Conservation (phyloP, 2,329 filamentous ascomycete species). For the Eutypa lata region DNA sequence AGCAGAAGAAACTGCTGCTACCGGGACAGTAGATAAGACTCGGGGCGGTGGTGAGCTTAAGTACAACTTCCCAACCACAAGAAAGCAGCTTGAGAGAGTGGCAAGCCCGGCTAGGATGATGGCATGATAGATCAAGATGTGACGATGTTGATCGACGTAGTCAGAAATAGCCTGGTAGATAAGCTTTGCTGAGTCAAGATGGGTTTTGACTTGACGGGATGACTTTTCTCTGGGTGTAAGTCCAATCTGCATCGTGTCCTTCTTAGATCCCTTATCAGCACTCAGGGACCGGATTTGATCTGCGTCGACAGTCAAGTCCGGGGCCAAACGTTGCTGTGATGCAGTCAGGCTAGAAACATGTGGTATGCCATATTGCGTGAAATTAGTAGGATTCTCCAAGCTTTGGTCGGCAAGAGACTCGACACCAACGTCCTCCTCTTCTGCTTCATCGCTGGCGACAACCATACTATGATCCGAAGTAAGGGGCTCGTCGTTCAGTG, state of each 20-base stretch:
- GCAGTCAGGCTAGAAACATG: conserved; percentile 10
- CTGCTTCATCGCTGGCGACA: conserved; percentile 10
- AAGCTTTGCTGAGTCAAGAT: neutral
- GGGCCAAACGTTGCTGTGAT: conserved; percentile 5
- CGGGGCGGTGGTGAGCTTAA: conserved; percentile 12
- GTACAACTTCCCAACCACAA: conserved; percentile 15
- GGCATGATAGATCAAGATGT: conserved; percentile 4
- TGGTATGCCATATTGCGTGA: conserved; percentile 22
- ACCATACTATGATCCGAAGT: conserved; percentile 13
- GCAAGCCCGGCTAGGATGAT: conserved; percentile 16
- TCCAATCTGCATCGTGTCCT: neutral
- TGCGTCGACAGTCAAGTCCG: conserved; percentile 1
- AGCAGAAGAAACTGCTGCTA: conserved; percentile 25
- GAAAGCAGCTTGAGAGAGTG: neutral
- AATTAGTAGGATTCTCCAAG: conserved; percentile 28
- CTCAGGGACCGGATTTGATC: neutral
- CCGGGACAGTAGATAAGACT: conserved; percentile 28
- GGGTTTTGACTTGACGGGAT: neutral
- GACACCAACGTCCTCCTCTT: conserved; percentile 20
- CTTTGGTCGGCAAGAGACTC: conserved; percentile 27
- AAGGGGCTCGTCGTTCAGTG: conserved; percentile 12
- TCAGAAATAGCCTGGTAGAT: conserved; percentile 1
- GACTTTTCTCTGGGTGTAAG: neutral
- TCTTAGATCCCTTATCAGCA: neutral
- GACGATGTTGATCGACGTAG: conserved; percentile 13